Base-by-base conservation (phyloP, 2,329 filamentous ascomycete species). In the Parastagonospora nodorum region DNA sequence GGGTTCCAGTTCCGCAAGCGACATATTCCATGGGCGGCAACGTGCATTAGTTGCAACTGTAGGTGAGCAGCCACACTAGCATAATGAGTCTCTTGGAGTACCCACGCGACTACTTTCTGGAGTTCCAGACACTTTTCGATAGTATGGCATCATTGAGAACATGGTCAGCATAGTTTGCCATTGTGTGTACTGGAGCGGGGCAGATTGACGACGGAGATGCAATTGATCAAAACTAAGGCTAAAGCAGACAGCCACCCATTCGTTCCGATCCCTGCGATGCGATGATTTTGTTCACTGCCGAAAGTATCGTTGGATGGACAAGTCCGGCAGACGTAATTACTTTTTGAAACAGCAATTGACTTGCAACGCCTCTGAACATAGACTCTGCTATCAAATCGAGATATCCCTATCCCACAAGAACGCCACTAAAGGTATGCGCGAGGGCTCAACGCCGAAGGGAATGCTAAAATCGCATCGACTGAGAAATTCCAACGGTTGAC, bases 401-500 rank as follows among this genome's bases (percentile, higher is more conserved):
- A 14, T 36, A 33, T 12, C 14, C 9, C 14, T n/a, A 15, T 4
- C 4, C 14, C 16, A 48, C 9, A 24, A 50, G 46, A 67, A 68
- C 64, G 59, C 62, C 64, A 58, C 48, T 51, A 10, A 30, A 44
- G 52, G 32, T 46, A 63, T 65, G 64, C 61, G 52, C 45, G 48
- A 51, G 46, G 48, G 57, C 55, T 60, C 60, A 68, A 67, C 66
- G 66, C 64, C 64, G 51, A 51, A 45, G 16, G 12, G 33, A 41
- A 39, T 40, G 44, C 44, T 19, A 33, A 42, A 33, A 16, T 19
- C 19, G 19, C 19, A 24, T 24, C 19, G 19, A 24, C 19, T 24
- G 5, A 5, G 19, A 24, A 24, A 24, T 3, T 24, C 19, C 19
- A 24, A 5, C 19, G 19, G 19, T 5, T 24, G 19, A 24, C 19